Base-by-base conservation (phyloP, 495 filamentous ascomycete species). In the Friedmanniomyces endolithicus region DNA sequence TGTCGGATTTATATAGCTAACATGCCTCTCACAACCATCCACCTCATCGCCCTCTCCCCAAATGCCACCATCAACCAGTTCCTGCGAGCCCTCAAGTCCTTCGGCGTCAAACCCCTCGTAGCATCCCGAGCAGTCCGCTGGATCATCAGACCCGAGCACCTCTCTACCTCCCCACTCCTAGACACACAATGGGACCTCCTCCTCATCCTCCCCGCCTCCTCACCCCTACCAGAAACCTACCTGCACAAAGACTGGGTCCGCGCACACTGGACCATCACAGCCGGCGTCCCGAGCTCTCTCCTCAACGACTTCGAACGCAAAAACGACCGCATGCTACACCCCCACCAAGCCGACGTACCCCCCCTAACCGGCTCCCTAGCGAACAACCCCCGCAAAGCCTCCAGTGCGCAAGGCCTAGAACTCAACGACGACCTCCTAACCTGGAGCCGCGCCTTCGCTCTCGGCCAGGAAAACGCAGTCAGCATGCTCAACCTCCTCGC, bases 401-500 rank as follows among this genome's bases (percentile, higher is more conserved):
- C 49, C 6, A 71, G 73, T 0, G 63, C 75, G 0, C 79, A 82
- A 61, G 71, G 70, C 19, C 72, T 84, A 0, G 78, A 83, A 62
- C 62, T 81, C 14, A 72, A 71, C 12, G 64, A 68, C 0, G 71
- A 78, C n/a, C 68, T 83, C 0, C 59, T 67, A 4, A 46, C 62
- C 11, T 84, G 78, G 71, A 77, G 81, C 65, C 54, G 64, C 1
- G 45, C 35, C 41, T 47, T 50, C 49, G 11, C 44, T 12, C 19
- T 41, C 14, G 25, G 60, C 68, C 19, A 58, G 53, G 2, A 50
- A 55, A 72, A 75, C 9, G 75, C 82, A 0, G 78, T 84, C 3
- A 78, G 76, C 1, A 84, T 84, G 81, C 67, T 84, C n/a, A 85
- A 84, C 53, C 68, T 84, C n/a, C 71, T 85, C 7, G 72, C 80